Base-by-base conservation (phyloP, 1,284 basidiomycete species). In the Volvariella volvacea region DNA sequence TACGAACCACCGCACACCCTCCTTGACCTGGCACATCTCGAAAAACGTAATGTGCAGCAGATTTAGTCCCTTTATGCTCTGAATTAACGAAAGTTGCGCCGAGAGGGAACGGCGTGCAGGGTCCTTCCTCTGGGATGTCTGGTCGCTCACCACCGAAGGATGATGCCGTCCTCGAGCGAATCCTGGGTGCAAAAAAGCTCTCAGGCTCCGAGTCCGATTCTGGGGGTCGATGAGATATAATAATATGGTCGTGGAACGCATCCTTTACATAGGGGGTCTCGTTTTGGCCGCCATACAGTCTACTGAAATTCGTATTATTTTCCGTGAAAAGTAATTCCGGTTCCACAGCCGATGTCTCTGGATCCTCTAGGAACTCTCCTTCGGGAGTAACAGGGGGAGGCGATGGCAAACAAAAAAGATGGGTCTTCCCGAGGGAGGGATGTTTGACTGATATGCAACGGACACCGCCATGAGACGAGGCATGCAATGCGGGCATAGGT, bases 181-280 rank as follows among this genome's bases (percentile, higher is more conserved):
- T 75, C 34, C 34, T 36, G 2, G 67, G 66, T 1, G 64, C 55
- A 56, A 76, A 76, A 49, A 71, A 61, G 3, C 60, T 62, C 59
- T 62, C 70, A 20, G 56, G 58, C 41, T 58, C 58, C 14, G 51
- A 70, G 14, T 76, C 66, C 3, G 67, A 61, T 12, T 53, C 45
- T 31, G 67, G 64, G 3, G 86, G 86, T 43, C 90, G 83, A 64
- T 97, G 94, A 12, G 71, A 72, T 2, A 83, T 83, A 51, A 98
- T 83, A 62, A 98, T 89, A 61, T 98, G 89, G 62, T 98, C 94
- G 60, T 99, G 93, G 75, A 99, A 98, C n/a, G 88, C 94, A 58
- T 99, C 95, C 69, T 99, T 99, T 57, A 90, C 89, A 60, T 85
- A 94, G 1, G 79, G 76, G 0, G 81, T 83, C 47, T 78, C 71